A percentile compares a stretch with the other conserved stretches of the same genome.
Evolutionary conservation across 768 basidiomycete species (phyloP).

Genomic region (Clavulina sp.): DNA sequence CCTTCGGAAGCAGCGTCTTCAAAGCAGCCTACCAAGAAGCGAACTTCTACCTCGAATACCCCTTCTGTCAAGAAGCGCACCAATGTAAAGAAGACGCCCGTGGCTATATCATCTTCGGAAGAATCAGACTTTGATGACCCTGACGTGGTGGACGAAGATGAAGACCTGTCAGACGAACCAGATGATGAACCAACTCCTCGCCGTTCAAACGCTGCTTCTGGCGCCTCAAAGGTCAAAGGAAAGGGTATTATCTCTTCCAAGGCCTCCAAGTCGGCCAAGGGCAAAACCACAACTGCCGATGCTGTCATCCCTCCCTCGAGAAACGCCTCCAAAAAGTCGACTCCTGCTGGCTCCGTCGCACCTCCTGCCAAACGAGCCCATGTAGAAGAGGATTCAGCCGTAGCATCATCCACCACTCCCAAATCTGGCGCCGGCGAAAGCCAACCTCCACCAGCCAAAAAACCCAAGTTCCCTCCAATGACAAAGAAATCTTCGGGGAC

Average conservation of each 20-base stretch:
- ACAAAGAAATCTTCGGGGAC: slow-evolving; percentile 4
- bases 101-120: too few relatives aligned
- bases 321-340: neutral
- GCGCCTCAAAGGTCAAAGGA: neutral
- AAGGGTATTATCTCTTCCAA: neutral
- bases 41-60: too few relatives aligned
- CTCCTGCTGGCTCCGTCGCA: neutral
- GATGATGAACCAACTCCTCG: too few relatives aligned
- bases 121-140: too few relatives aligned
- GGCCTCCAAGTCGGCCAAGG: neutral
- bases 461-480: slow-evolving; percentile 5
- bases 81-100: too few relatives aligned
- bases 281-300: neutral
- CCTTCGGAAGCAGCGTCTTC: too few relatives aligned
- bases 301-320: too few relatives aligned
- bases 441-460: neutral
- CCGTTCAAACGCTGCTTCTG: too few relatives aligned
- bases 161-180: too few relatives aligned
- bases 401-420: neutral
- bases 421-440: neutral
- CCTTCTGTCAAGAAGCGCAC: neutral
- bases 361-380: neutral
- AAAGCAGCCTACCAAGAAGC: too few relatives aligned
- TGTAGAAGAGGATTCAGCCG: neutral
- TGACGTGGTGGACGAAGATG: too few relatives aligned